Conservation (phyloP, 352 stramenopile species). For the Pythium insidiosum region DNA sequence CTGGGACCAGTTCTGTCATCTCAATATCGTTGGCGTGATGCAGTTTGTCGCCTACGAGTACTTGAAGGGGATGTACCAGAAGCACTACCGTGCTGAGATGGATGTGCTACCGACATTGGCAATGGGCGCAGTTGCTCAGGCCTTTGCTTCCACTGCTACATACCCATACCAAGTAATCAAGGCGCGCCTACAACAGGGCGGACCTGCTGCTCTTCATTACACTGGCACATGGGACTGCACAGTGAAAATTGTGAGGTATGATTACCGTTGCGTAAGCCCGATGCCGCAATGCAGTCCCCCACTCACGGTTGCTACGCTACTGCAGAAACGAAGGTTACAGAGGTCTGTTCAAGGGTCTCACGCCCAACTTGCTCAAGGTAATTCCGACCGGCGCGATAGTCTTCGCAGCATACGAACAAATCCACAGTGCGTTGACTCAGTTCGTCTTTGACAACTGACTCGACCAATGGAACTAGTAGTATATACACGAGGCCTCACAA, state of each 20-base stretch:
- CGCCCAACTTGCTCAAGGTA: conserved; percentile 94
- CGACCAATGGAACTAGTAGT: conserved; percentile 1
- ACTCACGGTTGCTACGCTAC: too few relatives aligned
- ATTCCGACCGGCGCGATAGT: conserved; percentile 96
- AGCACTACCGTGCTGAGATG: conserved; percentile 55
- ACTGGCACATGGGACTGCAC: conserved; percentile 87
- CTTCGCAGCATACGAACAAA: conserved; percentile 82
- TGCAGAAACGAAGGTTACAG: conserved; percentile 80
- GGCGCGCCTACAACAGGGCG: conserved; percentile 91
- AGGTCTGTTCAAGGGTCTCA: conserved; percentile 94
- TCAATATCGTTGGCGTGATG: background rate
- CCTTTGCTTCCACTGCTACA: conserved; percentile 79
- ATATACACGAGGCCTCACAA: too few relatives aligned
- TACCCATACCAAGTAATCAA: conserved; percentile 98
- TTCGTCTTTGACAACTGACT: conserved; percentile 38
- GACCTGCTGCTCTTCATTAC: conserved; percentile 79
- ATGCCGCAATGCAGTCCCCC: too few relatives aligned
- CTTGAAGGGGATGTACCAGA: conserved; percentile 58
- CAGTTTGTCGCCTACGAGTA: conserved; percentile 79
- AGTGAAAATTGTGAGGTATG: conserved; percentile 73
- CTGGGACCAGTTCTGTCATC: background rate
- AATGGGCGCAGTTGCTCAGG: conserved; percentile 77
- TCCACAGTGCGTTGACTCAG: conserved; percentile 42
- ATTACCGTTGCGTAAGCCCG: too few relatives aligned
- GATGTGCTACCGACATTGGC: conserved; percentile 54